Conservation (phyloP, 2,329 filamentous ascomycete species). For the Chlorencoelia australis region DNA sequence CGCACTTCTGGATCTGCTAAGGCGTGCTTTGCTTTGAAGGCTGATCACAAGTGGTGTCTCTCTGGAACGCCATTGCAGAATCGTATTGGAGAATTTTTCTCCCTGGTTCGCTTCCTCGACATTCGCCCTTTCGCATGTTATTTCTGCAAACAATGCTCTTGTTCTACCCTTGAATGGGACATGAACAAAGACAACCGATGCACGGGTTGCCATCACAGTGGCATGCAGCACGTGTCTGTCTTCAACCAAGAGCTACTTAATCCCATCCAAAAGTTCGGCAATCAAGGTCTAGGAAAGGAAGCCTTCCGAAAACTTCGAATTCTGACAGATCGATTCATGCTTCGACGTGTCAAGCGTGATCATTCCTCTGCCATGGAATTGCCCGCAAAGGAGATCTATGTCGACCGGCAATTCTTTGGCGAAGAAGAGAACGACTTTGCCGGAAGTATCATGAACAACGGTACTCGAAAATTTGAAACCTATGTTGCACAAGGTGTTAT, state of each 20-base stretch:
- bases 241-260: constrained; percentile 95
- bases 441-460: constrained; percentile 87
- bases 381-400: constrained; percentile 84
- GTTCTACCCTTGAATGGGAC: constrained; percentile 74
- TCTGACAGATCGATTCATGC: constrained; percentile 89
- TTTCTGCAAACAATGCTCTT: constrained; percentile 80
- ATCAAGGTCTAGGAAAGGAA: constrained; percentile 48
- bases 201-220: constrained; percentile 50
- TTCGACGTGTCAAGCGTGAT: constrained; percentile 87
- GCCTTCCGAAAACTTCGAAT: constrained; percentile 77
- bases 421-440: constrained; percentile 95
- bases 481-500: constrained; percentile 92
- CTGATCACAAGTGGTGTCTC: constrained; percentile 88
- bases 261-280: constrained; percentile 59
- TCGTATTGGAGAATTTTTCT: constrained; percentile 95
- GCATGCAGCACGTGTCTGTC: constrained; percentile 56
- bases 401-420: constrained; percentile 93
- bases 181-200: constrained; percentile 65
- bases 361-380: constrained; percentile 93
- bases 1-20: constrained; percentile 86
- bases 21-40: constrained; percentile 85
- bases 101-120: constrained; percentile 82
- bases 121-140: constrained; percentile 85
- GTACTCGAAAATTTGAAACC: constrained; percentile 81
- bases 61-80: constrained; percentile 95